These are phyloP conservation scores for Thraustochytrium sp. DNA, from an alignment of 352 stramenopile genomes.

Conservation along the genomic window DNA sequence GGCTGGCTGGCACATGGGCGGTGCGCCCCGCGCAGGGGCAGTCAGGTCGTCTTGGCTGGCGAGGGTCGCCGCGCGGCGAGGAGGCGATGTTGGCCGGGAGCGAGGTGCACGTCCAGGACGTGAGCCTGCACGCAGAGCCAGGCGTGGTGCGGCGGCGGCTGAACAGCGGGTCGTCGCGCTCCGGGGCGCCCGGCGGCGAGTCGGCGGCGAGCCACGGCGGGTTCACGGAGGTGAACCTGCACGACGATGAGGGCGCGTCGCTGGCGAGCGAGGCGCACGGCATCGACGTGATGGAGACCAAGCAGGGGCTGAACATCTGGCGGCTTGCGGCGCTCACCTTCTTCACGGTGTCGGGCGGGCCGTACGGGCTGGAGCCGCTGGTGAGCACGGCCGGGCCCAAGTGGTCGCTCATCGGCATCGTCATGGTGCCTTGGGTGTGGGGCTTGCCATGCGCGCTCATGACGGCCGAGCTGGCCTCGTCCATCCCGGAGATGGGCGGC, in stretches of 20 bases:
- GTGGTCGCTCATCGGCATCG: slow-evolving; percentile 71
- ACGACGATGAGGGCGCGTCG: not conserved
- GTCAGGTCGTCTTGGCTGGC: no score
- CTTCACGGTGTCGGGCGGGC: slow-evolving; percentile 80
- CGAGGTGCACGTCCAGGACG: no score
- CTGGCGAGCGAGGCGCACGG: not conserved
- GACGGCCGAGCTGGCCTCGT: slow-evolving; percentile 78
- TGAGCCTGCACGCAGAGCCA: no score
- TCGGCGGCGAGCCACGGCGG: not conserved
- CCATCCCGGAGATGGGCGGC: slow-evolving; percentile 71
- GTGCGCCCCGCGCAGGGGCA: no score
- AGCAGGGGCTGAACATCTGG: slow-evolving; percentile 34
- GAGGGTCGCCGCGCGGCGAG: no score
- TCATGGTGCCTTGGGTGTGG: slow-evolving; percentile 79
- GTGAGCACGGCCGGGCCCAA: slow-evolving; percentile 76
- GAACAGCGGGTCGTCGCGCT: no score
- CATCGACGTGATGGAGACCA: slow-evolving; percentile 28
- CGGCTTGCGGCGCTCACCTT: slow-evolving; percentile 62
- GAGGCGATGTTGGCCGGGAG: no score
- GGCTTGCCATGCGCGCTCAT: slow-evolving; percentile 79
- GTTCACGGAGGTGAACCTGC: slow-evolving; percentile 6
- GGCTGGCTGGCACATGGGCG: no score
- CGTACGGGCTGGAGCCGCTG: slow-evolving; percentile 87
- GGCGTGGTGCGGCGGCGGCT: no score
- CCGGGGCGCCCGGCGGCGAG: no score